phyloP scores from a whole-genome alignment of 2,329 filamentous ascomycete genomes.

The Phialophora chinensis region DNA sequence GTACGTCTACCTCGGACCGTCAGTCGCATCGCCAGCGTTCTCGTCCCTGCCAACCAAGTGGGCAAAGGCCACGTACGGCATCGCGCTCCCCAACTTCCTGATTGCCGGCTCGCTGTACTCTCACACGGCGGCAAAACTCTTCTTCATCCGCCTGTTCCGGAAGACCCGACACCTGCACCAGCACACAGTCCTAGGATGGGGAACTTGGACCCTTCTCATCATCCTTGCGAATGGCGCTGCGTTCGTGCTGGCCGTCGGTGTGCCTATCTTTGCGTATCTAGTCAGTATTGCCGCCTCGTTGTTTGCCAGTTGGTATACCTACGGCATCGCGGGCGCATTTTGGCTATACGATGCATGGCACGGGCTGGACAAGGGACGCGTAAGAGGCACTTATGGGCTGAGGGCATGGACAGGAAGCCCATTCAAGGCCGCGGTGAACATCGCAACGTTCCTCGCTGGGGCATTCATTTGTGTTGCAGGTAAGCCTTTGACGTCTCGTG shows the following conservation, averaged over 20 bases:
- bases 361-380: constrained; percentile 40
- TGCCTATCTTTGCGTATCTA: constrained; percentile 62
- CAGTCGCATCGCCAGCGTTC: constrained; percentile 56
- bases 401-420: constrained; percentile 49
- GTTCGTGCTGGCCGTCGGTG: constrained; percentile 52
- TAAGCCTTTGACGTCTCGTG: constrained; percentile 3
- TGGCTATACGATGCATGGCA: constrained; percentile 60
- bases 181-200: constrained; percentile 56
- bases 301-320: constrained; percentile 63
- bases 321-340: constrained; percentile 59
- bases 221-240: constrained; percentile 55
- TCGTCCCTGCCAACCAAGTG: constrained; percentile 54
- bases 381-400: constrained; percentile 43
- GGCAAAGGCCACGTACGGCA: constrained; percentile 59
- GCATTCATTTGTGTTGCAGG: constrained; percentile 38
- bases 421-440: constrained; percentile 48
- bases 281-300: constrained; percentile 58
- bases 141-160: constrained; percentile 40
- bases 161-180: constrained; percentile 51
- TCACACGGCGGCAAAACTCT: constrained; percentile 59
- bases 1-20: constrained; percentile 58
- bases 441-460: constrained; percentile 53
- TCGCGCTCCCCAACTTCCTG: constrained; percentile 54
- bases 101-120: constrained; percentile 58
- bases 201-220: constrained; percentile 55